A percentile compares a stretch with the other conserved stretches of the same genome.
These are phyloP conservation scores for Hypoxylon rubiginosum DNA, from an alignment of 2,329 filamentous ascomycete genomes.

Conservation along the genomic window DNA sequence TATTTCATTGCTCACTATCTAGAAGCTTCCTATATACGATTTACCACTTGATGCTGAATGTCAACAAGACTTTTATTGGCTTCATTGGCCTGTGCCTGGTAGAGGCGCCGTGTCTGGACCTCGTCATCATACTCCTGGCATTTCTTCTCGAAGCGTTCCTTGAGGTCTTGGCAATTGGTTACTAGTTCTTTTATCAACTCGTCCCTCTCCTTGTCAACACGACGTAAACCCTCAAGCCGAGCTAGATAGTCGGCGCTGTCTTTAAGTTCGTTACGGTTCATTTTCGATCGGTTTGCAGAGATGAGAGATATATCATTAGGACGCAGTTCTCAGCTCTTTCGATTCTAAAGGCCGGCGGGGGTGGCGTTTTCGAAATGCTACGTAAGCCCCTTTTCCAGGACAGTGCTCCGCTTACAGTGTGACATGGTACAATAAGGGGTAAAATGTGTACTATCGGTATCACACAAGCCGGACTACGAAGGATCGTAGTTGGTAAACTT, in stretches of 20 bases:
- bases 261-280: slow-evolving; percentile 18
- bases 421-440: not conserved
- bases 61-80: slow-evolving; percentile 18
- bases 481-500: too few species aligned
- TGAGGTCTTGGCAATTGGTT: slow-evolving; percentile 27
- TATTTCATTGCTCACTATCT: not conserved
- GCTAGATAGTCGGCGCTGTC: slow-evolving; percentile 20
- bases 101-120: slow-evolving; percentile 25
- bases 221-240: slow-evolving; percentile 30
- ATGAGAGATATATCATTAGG: too few species aligned
- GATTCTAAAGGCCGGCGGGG: not conserved
- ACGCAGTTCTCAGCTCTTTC: too few species aligned
- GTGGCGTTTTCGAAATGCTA: not conserved
- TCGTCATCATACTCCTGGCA: slow-evolving; percentile 32
- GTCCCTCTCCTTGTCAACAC: slow-evolving; percentile 32
- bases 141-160: slow-evolving; percentile 32
- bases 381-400: not conserved
- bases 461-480: too few species aligned
- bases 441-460: too few species aligned
- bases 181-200: slow-evolving; percentile 35
- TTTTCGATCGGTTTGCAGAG: slow-evolving; percentile 9
- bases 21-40: not conserved
- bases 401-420: not conserved
- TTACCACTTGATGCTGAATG: slow-evolving; percentile 34
- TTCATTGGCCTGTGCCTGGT: slow-evolving; percentile 30